Percentiles rank a stretch among this genome's conserved stretches.
These are phyloP conservation scores for Aspergillus texensis DNA, from an alignment of 2,329 filamentous ascomycete genomes.

Conservation along the genomic window DNA sequence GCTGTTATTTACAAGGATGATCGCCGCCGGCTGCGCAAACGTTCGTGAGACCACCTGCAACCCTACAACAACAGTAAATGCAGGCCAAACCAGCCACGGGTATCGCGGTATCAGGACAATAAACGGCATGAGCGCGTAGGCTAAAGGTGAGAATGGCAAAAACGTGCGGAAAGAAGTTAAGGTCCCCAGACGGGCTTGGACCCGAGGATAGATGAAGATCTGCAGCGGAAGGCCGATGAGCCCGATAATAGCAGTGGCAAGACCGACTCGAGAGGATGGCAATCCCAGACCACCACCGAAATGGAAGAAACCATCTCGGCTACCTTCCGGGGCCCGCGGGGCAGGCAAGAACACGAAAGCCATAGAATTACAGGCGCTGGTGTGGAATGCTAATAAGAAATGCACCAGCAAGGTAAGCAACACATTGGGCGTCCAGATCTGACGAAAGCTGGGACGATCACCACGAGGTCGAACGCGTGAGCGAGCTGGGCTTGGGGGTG, in stretches of 20 bases:
- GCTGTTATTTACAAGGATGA: conserved; percentile 64
- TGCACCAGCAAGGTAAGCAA: conserved; percentile 63
- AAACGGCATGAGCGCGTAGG: conserved; percentile 71
- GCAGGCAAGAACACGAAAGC: conserved; percentile 78
- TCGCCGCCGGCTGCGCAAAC: conserved; percentile 63
- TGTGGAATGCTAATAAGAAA: conserved; percentile 71
- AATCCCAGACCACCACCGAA: conserved; percentile 78
- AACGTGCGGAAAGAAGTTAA: conserved; percentile 69
- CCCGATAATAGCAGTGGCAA: conserved; percentile 76
- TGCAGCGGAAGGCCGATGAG: conserved; percentile 74
- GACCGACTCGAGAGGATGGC: conserved; percentile 69
- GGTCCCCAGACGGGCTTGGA: conserved; percentile 69
- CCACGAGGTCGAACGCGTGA: conserved; percentile 37
- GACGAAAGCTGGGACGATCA: conserved; percentile 48
- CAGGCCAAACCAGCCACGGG: conserved; percentile 62
- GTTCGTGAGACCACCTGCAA: conserved; percentile 74
- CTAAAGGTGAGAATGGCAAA: conserved; percentile 69
- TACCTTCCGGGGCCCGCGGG: conserved; percentile 57
- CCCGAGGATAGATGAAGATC: conserved; percentile 68
- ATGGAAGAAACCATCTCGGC: conserved; percentile 49
- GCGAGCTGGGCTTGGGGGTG: conserved; percentile 29
- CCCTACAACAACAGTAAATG: conserved; percentile 64
- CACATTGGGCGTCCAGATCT: conserved; percentile 58
- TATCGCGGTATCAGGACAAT: conserved; percentile 67
- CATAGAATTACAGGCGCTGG: conserved; percentile 75